Evolutionary conservation across 108 stramenopile genomes (phyloP).

Genomic region (Cyclotella atomus): DNA sequence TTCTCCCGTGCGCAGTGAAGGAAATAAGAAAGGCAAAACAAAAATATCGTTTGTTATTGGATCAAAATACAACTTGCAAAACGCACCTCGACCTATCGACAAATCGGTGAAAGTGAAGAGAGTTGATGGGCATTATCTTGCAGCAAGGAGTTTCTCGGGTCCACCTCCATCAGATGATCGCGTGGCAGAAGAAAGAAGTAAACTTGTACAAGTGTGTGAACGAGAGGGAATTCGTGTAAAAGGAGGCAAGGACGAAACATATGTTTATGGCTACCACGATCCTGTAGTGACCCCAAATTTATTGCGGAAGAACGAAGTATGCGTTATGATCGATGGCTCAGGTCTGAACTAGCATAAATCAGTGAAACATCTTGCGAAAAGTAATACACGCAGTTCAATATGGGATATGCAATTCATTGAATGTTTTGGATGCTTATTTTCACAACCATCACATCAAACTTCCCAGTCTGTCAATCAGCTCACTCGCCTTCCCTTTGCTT

Average conservation of each 20-base stretch:
- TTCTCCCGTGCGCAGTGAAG: constrained; percentile 54
- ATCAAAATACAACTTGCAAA: constrained; percentile 60
- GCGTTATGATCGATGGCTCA: constrained; percentile 56
- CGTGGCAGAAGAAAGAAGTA: constrained; percentile 42
- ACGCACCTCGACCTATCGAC: constrained; percentile 59
- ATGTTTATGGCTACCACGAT: constrained; percentile 77
- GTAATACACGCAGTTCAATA: not conserved
- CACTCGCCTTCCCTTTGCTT: constrained; percentile 28
- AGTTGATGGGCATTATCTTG: constrained; percentile 59
- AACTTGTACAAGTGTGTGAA: constrained; percentile 39
- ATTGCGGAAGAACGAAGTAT: constrained; percentile 67
- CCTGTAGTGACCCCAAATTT: constrained; percentile 73
- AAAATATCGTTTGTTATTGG: constrained; percentile 75
- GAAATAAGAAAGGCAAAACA: constrained; percentile 30
- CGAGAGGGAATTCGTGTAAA: constrained; percentile 42
- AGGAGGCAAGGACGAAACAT: constrained; percentile 43
- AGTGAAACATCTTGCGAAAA: not conserved
- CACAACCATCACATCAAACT: constrained; percentile 28
- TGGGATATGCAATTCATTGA: not conserved
- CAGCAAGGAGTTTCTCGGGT: constrained; percentile 58
- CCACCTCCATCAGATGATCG: constrained; percentile 63
- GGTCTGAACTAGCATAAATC: constrained; percentile 2
- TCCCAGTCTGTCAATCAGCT: constrained; percentile 40
- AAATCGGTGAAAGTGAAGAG: constrained; percentile 43
- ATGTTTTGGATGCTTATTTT: too few relatives aligned